Conservation (phyloP, 2,329 filamentous ascomycete genomes). For the Aureobasidium sp. region DNA sequence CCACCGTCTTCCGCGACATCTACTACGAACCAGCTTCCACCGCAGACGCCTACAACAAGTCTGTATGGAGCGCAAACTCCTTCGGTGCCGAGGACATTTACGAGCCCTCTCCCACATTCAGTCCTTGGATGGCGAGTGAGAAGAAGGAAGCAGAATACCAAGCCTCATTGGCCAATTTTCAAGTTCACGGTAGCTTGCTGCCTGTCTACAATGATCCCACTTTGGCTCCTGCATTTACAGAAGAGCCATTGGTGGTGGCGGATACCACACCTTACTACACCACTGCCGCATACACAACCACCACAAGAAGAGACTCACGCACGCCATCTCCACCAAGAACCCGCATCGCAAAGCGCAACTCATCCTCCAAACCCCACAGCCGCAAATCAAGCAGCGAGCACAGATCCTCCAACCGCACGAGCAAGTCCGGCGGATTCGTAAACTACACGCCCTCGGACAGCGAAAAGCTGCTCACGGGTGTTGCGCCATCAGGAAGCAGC, state of each 20-base stretch:
- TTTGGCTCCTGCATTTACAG: constrained; percentile 17
- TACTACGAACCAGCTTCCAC: not conserved
- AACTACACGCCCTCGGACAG: constrained; percentile 84
- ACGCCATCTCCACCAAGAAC: constrained; percentile 24
- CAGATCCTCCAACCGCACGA: constrained; percentile 2
- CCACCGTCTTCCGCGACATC: not conserved
- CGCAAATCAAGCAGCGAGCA: not conserved
- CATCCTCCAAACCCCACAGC: not conserved
- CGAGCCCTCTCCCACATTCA: constrained; percentile 11
- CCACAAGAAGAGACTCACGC: constrained; percentile 12
- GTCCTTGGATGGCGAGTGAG: constrained; percentile 9
- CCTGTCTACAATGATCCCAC: constrained; percentile 25
- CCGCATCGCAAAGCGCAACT: constrained; percentile 19
- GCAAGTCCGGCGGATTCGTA: constrained; percentile 57
- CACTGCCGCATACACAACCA: not conserved
- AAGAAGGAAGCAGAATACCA: constrained; percentile 16
- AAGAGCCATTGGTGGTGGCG: not conserved
- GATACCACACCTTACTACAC: constrained; percentile 14
- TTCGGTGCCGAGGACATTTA: constrained; percentile 3
- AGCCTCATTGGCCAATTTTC: not conserved
- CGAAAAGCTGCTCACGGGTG: constrained; percentile 73
- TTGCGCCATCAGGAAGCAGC: constrained; percentile 81
- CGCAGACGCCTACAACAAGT: not conserved
- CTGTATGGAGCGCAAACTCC: constrained; percentile 8
- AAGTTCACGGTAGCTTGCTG: not conserved